Percentiles rank a stretch among this genome's conserved stretches.
phyloP scores from a whole-genome alignment of 1,284 basidiomycete genomes.

The Cutaneotrichosporon sp. region DNA sequence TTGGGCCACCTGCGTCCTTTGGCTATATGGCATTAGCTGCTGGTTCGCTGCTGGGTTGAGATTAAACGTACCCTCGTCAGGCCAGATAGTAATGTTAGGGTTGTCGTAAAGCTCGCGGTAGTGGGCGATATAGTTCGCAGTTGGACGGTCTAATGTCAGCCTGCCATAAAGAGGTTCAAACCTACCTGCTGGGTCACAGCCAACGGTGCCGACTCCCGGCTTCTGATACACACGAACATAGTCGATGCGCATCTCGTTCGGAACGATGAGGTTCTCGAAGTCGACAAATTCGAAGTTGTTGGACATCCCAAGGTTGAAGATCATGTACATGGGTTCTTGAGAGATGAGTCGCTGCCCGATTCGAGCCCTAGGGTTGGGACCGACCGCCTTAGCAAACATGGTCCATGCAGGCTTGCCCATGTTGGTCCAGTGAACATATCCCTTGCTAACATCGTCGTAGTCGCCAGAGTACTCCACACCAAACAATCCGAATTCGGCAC shows the following conservation, averaged over 20 bases:
- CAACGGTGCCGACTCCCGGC: constrained; percentile 43
- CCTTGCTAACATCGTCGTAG: constrained; percentile 54
- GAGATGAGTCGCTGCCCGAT: constrained; percentile 65
- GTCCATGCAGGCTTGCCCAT: constrained; percentile 56
- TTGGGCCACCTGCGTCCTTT: constrained; percentile 2
- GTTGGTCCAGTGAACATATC: constrained; percentile 63
- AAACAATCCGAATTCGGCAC: constrained; percentile 49
- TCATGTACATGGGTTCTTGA: constrained; percentile 64
- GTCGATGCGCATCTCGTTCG: constrained; percentile 49
- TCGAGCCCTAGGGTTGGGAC: constrained; percentile 54
- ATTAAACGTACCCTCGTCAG: constrained; percentile 1
- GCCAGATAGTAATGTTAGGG: constrained; percentile 48
- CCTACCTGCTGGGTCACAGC: constrained; percentile 37
- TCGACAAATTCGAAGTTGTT: constrained; percentile 50
- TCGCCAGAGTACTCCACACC: constrained; percentile 68
- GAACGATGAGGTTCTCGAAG: constrained; percentile 46
- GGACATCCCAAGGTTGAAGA: constrained; percentile 47
- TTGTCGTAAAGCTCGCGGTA: constrained; percentile 41
- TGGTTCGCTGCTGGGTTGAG: background rate
- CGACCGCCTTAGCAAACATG: constrained; percentile 57
- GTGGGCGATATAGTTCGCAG: constrained; percentile 41
- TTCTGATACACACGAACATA: constrained; percentile 52
- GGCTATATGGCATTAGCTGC: background rate
- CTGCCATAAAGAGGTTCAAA: background rate
- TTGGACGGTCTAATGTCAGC: constrained; percentile 36